Evolutionary conservation across 345 rosid species (phyloP).

Genomic region (Cardamine chenopodiifolia): DNA sequence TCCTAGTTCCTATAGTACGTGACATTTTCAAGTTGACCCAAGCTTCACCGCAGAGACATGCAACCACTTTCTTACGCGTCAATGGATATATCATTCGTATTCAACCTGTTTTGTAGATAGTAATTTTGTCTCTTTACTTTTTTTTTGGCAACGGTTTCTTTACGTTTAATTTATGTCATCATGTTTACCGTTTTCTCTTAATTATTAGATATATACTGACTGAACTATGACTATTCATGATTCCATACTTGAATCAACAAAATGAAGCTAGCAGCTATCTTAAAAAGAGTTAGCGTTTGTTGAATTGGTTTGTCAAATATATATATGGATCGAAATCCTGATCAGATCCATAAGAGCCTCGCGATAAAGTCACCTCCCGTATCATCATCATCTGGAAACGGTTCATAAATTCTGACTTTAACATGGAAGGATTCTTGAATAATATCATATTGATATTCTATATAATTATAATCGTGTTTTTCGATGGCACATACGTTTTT

Average conservation of each 20-base stretch:
- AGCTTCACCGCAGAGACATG: slow-evolving; percentile 16
- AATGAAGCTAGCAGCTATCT: not conserved
- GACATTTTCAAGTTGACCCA: slow-evolving; percentile 11
- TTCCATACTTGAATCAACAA: too few relatives aligned
- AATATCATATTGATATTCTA: too few relatives aligned
- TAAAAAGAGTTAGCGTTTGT: not conserved
- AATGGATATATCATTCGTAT: not conserved
- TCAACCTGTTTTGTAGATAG: slow-evolving; percentile 1
- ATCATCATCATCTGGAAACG: not conserved
- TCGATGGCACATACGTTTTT: not conserved
- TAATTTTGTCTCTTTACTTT: not conserved
- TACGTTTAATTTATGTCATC: not conserved
- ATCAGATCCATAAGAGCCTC: not conserved
- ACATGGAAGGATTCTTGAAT: too few relatives aligned
- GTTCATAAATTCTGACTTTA: too few relatives aligned
- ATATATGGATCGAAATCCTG: not conserved
- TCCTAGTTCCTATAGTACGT: slow-evolving; percentile 7
- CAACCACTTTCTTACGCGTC: slow-evolving; percentile 15
- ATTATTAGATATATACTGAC: not conserved
- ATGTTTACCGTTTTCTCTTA: not conserved
- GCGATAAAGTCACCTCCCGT: not conserved
- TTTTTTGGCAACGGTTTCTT: not conserved
- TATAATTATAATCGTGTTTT: not conserved
- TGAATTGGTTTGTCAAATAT: not conserved
- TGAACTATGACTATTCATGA: not conserved